Conservation (phyloP, 441 rosid species). For the Euphorbia celastroides region DNA sequence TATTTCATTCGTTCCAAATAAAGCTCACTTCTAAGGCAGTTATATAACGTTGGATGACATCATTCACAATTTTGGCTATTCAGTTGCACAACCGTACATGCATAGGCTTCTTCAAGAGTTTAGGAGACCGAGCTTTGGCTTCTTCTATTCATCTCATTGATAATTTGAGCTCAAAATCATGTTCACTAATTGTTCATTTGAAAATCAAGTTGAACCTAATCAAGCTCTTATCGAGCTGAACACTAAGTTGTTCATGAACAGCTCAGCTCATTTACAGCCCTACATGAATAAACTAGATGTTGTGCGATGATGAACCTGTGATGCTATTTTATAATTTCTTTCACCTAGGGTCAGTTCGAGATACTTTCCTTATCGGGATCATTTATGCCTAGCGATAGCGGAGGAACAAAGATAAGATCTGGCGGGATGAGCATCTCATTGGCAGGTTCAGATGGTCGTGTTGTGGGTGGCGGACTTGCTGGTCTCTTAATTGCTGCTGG, state of each 20-base stretch:
- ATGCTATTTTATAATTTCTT: neutral
- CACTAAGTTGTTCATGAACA: too few species aligned
- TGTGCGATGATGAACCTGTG: neutral
- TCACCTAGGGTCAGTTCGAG: conserved; percentile 83
- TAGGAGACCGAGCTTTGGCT: too few species aligned
- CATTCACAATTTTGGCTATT: neutral
- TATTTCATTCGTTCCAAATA: neutral
- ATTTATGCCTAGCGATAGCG: conserved; percentile 63
- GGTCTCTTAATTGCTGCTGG: conserved; percentile 90
- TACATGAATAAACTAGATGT: too few species aligned
- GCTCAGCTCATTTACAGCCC: too few species aligned
- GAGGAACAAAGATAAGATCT: conserved; percentile 74
- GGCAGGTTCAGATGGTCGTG: conserved; percentile 92
- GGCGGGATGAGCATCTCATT: conserved; percentile 96
- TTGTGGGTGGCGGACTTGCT: conserved; percentile 94
- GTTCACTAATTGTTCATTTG: too few species aligned
- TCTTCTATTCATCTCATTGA: too few species aligned
- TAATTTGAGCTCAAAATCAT: too few species aligned
- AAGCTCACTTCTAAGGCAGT: neutral
- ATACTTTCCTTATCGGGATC: conserved; percentile 92
- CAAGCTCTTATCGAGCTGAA: too few species aligned
- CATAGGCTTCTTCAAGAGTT: neutral
- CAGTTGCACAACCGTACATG: neutral
- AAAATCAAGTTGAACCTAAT: too few species aligned
- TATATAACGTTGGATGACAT: neutral